phyloP scores from a whole-genome alignment of 768 basidiomycete species.

The Agrocybe praecox region DNA sequence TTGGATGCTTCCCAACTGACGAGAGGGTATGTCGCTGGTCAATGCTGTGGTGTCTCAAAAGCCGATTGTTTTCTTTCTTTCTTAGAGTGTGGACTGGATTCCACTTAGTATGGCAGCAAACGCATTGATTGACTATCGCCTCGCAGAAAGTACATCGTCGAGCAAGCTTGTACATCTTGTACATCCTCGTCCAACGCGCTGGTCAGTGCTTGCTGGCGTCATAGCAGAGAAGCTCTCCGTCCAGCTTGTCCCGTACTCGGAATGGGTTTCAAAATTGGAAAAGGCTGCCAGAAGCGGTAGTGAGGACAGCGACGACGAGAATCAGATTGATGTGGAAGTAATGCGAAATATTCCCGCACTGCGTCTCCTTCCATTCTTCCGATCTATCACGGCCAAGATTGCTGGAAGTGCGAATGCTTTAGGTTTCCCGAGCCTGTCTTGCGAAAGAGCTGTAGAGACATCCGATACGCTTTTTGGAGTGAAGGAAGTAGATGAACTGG shows the following conservation, averaged over 20 bases:
- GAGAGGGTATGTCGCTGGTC: constrained; percentile 26
- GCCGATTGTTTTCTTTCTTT: not conserved
- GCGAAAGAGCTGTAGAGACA: not conserved
- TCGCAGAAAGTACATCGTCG: not conserved
- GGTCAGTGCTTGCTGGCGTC: constrained; percentile 10
- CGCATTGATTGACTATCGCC: constrained; percentile 3
- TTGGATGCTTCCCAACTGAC: constrained; percentile 33
- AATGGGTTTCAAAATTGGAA: constrained; percentile 27
- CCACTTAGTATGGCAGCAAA: constrained; percentile 1
- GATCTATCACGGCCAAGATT: not conserved
- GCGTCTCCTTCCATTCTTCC: not conserved
- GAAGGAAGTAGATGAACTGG: not conserved
- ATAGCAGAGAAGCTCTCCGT: constrained; percentile 20
- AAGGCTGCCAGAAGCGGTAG: not conserved
- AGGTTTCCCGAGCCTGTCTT: not conserved
- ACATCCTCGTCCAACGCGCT: constrained; percentile 28
- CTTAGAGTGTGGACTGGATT: constrained; percentile 4
- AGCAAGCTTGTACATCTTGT: constrained; percentile 20
- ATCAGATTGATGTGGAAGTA: not conserved
- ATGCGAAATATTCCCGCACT: not conserved
- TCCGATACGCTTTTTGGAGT: not conserved
- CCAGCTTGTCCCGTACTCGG: constrained; percentile 25
- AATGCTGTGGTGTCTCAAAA: not conserved
- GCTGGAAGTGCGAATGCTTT: not conserved
- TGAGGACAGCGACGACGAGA: not conserved